These are phyloP conservation scores for Lithocarpus polystachyus DNA, from an alignment of 306 rosid genomes.

Conservation along the genomic window DNA sequence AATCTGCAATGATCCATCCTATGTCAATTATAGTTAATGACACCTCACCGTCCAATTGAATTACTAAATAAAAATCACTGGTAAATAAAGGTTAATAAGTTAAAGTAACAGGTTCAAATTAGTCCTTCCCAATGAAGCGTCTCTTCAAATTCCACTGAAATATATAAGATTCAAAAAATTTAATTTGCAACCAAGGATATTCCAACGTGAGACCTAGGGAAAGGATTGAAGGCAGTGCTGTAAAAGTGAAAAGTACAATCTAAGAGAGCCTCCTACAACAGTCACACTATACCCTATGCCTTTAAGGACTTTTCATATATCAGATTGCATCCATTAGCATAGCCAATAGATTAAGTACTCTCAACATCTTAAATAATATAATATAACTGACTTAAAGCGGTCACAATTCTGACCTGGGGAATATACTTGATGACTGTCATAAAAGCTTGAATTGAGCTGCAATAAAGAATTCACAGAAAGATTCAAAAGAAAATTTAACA, in stretches of 20 bases:
- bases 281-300: background rate
- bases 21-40: background rate
- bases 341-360: background rate
- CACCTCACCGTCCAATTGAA: background rate
- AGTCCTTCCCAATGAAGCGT: background rate
- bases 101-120: too few species aligned
- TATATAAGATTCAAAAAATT: too few species aligned
- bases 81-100: too few species aligned
- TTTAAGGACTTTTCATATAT: background rate
- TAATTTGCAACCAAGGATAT: too few species aligned
- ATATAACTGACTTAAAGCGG: background rate
- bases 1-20: background rate
- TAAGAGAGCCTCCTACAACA: background rate
- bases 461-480: constrained; percentile 14
- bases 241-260: too few species aligned
- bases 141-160: too few species aligned
- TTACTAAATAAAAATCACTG: too few species aligned
- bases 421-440: constrained; percentile 62
- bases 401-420: constrained; percentile 63
- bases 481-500: constrained; percentile 15
- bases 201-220: too few species aligned
- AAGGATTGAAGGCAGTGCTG: too few species aligned
- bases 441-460: constrained; percentile 70
- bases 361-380: background rate
- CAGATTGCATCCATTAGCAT: background rate